Base-by-base conservation (phyloP, 352 stramenopile genomes). In the Phytophthora colocasiae region DNA sequence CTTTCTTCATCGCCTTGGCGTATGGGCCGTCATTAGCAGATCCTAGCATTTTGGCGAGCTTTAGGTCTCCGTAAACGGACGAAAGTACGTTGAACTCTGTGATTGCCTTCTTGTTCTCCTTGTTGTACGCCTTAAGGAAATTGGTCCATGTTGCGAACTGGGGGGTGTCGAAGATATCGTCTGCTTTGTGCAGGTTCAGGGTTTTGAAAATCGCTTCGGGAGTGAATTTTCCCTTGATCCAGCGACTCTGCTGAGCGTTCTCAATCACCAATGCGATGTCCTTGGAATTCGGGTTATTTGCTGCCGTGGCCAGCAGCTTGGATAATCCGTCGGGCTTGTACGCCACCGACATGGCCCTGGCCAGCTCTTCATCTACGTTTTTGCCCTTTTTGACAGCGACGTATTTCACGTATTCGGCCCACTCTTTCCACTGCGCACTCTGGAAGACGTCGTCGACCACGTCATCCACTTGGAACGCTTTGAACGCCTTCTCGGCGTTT, bases 121-220 rank as follows among this genome's bases (percentile, higher is more conserved):
- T 8, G 38, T 58, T 58, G 38, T n/a, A 58, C 1, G 14, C 15
- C 8, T n/a, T 58, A 4, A 58, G 22, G 50, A 34, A 58, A 8
- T 24, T 58, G 24, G 36, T 39, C 50, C 50, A 58, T n/a, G 50
- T 39, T 3, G 34, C 38, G 24, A 58, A 48, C 5, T 9, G 12
- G 0, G 50, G 14, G 5, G 22, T 58, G 12, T 39, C 38, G 8
- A 58, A 45, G 19, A 58, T 26, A 27, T 48, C 12, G 15, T 48
- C 38, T 17, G n/a, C 2, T 39, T 48, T 39, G 1, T 48, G 0
- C 17, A 58, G 38, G 1, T 39, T 48, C 14, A 27, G 22, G 1
- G 40, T 46, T 1, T 26, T 27, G 40, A 46, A 46, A 26, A 26
- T 27, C 15, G 40, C 17, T 2, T 15, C 10, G 19, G 40, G 40